These are phyloP conservation scores for Groenewaldozyma auringiensis DNA, from an alignment of 1,139 yeast genomes.

Conservation along the genomic window DNA sequence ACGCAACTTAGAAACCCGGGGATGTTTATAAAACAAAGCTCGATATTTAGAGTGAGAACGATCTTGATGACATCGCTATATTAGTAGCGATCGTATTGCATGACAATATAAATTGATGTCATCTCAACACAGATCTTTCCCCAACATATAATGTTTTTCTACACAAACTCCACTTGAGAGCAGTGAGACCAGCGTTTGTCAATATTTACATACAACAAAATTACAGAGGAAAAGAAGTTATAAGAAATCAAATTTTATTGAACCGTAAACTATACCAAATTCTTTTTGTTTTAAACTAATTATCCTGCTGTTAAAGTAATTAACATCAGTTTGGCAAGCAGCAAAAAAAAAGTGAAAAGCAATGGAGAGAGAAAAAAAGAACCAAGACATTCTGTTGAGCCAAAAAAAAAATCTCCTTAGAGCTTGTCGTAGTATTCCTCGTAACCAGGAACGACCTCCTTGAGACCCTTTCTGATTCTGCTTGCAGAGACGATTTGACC, in stretches of 20 bases:
- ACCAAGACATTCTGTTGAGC: constrained; percentile 2
- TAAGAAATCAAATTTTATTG: background rate
- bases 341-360: background rate
- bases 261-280: background rate
- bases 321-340: background rate
- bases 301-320: background rate
- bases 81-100: too few relatives aligned
- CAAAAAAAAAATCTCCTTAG: constrained; percentile 41
- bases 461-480: constrained; percentile 97
- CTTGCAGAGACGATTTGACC: constrained; percentile 85
- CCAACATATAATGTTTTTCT: too few relatives aligned
- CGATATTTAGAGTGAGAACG: too few relatives aligned
- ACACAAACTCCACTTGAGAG: too few relatives aligned
- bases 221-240: too few relatives aligned
- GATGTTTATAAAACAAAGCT: too few relatives aligned
- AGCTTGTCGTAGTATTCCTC: constrained; percentile 99
- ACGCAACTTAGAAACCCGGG: too few relatives aligned
- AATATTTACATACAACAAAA: too few relatives aligned
- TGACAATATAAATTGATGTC: too few relatives aligned
- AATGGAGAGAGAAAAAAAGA: constrained; percentile 3
- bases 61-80: too few relatives aligned
- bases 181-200: too few relatives aligned
- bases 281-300: background rate
- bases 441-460: constrained; percentile 97
- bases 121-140: too few relatives aligned